Evolutionary conservation across 2,329 filamentous ascomycete species (phyloP).

Genomic region (Aureobasidium lini): DNA sequence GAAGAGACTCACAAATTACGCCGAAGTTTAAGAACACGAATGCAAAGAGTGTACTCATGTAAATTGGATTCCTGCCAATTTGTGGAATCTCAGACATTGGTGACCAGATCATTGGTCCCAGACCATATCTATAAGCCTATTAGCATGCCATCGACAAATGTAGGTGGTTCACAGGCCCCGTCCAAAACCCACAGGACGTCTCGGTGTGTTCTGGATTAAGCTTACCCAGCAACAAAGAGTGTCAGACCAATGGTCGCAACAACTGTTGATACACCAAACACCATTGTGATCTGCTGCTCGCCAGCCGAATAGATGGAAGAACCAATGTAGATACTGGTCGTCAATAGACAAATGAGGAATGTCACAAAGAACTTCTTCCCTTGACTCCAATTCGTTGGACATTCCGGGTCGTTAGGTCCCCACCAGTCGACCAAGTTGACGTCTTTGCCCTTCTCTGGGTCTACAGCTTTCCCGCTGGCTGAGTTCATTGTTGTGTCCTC

Average conservation of each 20-base stretch:
- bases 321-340: slow-evolving; percentile 45
- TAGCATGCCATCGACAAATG: background rate
- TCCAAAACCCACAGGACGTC: too few species aligned
- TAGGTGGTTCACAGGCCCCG: background rate
- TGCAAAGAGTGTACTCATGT: slow-evolving; percentile 42
- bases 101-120: slow-evolving; percentile 29
- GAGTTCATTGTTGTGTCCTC: slow-evolving; percentile 29
- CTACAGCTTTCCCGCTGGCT: slow-evolving; percentile 36
- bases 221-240: slow-evolving; percentile 45
- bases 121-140: slow-evolving; percentile 23
- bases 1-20: slow-evolving; percentile 29
- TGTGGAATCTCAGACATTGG: slow-evolving; percentile 44
- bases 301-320: slow-evolving; percentile 46
- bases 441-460: slow-evolving; percentile 47
- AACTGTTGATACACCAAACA: slow-evolving; percentile 38
- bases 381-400: slow-evolving; percentile 32
- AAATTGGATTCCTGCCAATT: slow-evolving; percentile 43
- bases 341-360: slow-evolving; percentile 41
- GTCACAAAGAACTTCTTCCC: slow-evolving; percentile 38
- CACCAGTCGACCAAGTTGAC: slow-evolving; percentile 46
- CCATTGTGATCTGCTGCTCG: slow-evolving; percentile 31
- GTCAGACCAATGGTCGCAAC: slow-evolving; percentile 43
- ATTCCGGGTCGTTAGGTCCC: slow-evolving; percentile 37
- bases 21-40: too few species aligned
- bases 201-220: background rate